Base-by-base conservation (phyloP, 495 filamentous ascomycete species). In the Collariella sp. region DNA sequence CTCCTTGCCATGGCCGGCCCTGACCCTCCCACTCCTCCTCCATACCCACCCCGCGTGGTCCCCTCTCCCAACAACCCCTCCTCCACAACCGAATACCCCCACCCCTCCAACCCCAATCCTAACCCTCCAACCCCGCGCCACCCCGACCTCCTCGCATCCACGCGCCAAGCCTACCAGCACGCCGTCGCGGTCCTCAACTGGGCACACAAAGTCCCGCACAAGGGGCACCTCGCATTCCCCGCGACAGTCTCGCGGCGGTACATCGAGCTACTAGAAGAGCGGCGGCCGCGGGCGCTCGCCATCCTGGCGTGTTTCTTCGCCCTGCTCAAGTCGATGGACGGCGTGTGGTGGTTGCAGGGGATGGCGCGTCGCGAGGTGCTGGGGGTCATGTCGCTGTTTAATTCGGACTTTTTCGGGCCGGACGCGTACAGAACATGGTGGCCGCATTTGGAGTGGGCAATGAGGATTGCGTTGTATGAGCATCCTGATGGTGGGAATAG, bases 191-290 rank as follows among this genome's bases (percentile, higher is more conserved):
- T 78, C 7, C 66, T 81, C 10, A 79, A 79, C 56, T 81, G 78
- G 78, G 75, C 76, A 38, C 75, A 80, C 64, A 76, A 76, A 55
- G 75, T 75, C 50, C 76, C 76, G 19, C 72, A 79, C 54, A 75
- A 75, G 42, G 70, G 71, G 3, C 73, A 76, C 0, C 71, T 81
- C 0, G 73, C 76, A 10, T 79, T 81, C 54, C 75, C 78, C n/a
- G 77, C 78, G 2, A 79, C 76, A 9, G 78, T 81, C n/a, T 79
- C 77, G 12, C 70, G 75, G n/a, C 73, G 76, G 12, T 81, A 72
- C 56, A 75, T 81, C 33, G 75, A 78, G 36, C 61, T 80, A 16
- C 68, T 81, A 4, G 75, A 73, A 45, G 62, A 69, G 53, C 68
- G 74, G 5, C 70, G 72, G 24, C 78, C 77, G 0, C 72, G 78